Evolutionary conservation across 352 stramenopile species (phyloP).

Genomic region (Blastocystis sp.): DNA sequence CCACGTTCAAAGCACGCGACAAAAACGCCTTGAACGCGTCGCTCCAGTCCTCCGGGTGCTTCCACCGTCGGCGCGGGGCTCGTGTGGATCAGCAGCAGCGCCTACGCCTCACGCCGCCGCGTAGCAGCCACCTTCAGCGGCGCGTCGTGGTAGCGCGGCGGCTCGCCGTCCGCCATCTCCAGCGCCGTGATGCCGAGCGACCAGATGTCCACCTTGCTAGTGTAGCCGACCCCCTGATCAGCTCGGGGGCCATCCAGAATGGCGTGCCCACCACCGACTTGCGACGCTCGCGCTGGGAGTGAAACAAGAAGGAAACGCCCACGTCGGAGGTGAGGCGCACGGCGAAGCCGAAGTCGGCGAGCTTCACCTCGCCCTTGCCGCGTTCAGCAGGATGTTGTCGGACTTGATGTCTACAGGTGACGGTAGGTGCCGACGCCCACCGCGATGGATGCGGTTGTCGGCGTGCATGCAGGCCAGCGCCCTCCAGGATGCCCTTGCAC

Average conservation of each 20-base stretch:
- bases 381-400: constrained; percentile 74
- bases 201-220: constrained; percentile 74
- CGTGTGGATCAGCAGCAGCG: constrained; percentile 76
- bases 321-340: constrained; percentile 73
- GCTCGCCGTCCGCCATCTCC: constrained; percentile 84
- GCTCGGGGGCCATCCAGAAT: constrained; percentile 88
- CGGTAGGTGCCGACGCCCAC: constrained; percentile 71
- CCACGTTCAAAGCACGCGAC: constrained; percentile 78
- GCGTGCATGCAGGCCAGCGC: constrained; percentile 73
- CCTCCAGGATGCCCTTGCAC: constrained; percentile 55
- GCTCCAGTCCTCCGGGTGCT: constrained; percentile 78
- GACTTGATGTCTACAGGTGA: constrained; percentile 74
- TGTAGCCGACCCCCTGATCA: constrained; percentile 82
- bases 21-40: constrained; percentile 81
- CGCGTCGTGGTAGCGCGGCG: constrained; percentile 83
- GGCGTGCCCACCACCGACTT: constrained; percentile 83
- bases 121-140: constrained; percentile 74
- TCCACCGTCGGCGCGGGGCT: constrained; percentile 79
- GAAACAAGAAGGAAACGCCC: background rate
- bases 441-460: constrained; percentile 73
- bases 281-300: constrained; percentile 70
- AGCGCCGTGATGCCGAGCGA: constrained; percentile 80
- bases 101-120: constrained; percentile 67
- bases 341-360: constrained; percentile 78
- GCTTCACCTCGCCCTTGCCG: constrained; percentile 73